Conservation (phyloP, 805 yeast genomes). For the Cyberlindnera xishuangbannaensis region DNA sequence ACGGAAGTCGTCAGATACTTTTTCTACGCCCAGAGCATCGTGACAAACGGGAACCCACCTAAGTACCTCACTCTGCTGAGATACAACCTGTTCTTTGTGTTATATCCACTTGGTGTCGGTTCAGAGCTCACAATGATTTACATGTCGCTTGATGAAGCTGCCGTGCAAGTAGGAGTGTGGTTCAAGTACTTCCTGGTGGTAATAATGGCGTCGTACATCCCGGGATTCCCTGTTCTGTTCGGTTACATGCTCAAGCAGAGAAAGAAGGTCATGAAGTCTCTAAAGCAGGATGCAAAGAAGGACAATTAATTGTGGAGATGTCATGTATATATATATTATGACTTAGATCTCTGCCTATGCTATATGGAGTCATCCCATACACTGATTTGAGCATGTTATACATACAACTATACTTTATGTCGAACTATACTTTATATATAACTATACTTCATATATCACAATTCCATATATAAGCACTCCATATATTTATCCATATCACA, state of each 20-base stretch:
- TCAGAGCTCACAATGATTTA: slow-evolving; percentile 71
- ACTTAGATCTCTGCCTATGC: too few species aligned
- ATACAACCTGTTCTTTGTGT: slow-evolving; percentile 73
- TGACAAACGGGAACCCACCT: slow-evolving; percentile 48
- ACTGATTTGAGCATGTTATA: too few species aligned
- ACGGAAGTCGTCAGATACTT: slow-evolving; percentile 91
- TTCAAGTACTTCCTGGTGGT: slow-evolving; percentile 52
- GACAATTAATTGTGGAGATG: slow-evolving; percentile 1
- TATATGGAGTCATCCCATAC: too few species aligned
- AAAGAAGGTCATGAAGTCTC: slow-evolving; percentile 57
- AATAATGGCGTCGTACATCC: slow-evolving; percentile 64
- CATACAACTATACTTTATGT: too few species aligned
- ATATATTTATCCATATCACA: too few species aligned
- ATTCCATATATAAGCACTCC: too few species aligned
- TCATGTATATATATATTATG: too few species aligned
- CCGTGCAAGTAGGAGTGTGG: slow-evolving; percentile 38
- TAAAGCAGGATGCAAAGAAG: slow-evolving; percentile 16
- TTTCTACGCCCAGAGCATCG: slow-evolving; percentile 70
- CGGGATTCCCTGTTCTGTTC: slow-evolving; percentile 82
- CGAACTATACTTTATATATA: too few species aligned
- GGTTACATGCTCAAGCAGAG: slow-evolving; percentile 89
- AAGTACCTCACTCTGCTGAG: slow-evolving; percentile 60
- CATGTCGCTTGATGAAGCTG: slow-evolving; percentile 69
- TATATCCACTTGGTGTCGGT: slow-evolving; percentile 91
- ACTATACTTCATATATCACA: too few species aligned